These are phyloP conservation scores for Sphagnum magellanicum DNA, from an alignment of 228 moss, liverwort and hornwort species.

Conservation along the genomic window DNA sequence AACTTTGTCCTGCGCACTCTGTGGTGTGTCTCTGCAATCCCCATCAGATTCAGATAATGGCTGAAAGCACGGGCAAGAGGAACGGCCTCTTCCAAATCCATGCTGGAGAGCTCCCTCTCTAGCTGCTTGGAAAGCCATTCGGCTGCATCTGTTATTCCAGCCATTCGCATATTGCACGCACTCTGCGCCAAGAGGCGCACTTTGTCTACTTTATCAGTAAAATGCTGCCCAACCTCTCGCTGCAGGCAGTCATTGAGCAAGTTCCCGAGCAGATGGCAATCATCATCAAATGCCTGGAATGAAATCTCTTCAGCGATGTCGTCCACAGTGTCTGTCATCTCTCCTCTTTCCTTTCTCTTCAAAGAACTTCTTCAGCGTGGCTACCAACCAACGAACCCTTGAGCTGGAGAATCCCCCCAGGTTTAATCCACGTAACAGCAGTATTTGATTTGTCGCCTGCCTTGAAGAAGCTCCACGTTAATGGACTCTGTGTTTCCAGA, in stretches of 20 bases:
- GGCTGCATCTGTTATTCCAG: constrained; percentile 65
- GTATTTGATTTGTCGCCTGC: no score
- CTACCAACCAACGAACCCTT: no score
- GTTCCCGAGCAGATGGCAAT: constrained; percentile 71
- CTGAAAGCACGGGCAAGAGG: constrained; percentile 84
- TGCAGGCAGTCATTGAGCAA: constrained; percentile 74
- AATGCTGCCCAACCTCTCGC: constrained; percentile 69
- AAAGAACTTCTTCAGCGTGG: no score
- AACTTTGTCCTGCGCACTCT: constrained; percentile 69
- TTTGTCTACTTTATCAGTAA: constrained; percentile 79
- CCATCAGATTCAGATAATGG: constrained; percentile 87
- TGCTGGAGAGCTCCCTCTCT: constrained; percentile 62
- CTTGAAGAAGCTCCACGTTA: no score
- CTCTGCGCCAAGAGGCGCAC: constrained; percentile 75
- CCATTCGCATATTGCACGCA: constrained; percentile 80
- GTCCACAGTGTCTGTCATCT: constrained; percentile 81
- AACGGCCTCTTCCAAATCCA: constrained; percentile 82
- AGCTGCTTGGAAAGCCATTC: constrained; percentile 67
- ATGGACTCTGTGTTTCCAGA: no score
- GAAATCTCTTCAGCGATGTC: constrained; percentile 90
- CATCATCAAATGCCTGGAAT: constrained; percentile 82
- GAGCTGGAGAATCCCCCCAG: no score
- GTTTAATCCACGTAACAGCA: no score
- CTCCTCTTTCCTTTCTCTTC: no score
- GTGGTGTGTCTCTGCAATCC: constrained; percentile 87